Base-by-base conservation (phyloP, 208 protist genomes). In the Crithidia bombi region DNA sequence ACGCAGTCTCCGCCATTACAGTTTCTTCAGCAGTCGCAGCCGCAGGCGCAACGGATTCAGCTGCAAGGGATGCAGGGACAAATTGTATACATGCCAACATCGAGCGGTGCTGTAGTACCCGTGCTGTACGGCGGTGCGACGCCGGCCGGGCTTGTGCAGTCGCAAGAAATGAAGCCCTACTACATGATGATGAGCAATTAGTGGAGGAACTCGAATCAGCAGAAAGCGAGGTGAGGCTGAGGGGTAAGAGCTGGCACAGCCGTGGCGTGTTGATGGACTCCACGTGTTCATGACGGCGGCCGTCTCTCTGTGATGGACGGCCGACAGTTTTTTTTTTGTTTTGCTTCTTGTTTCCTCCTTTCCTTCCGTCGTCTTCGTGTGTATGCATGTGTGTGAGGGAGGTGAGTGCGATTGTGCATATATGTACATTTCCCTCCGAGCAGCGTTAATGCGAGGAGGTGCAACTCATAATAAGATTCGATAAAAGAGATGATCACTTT, bases 71-170 rank as follows among this genome's bases (percentile, higher is more conserved):
- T 52, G 5, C 51, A 69, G 35, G 58, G 52, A 19, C 58, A 75
- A 23, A 36, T 75, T 17, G 32, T 75, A 26, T 75, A 68, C 35
- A 38, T 75, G 58, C 69, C 61, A 28, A 39, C 52, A 3, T 3
- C 69, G 26, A 75, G 50, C 61, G 69, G 69, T 23, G 43, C 69
- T 21, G 35, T 75, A 21, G 32, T 75, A 61, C 69, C 69, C 32
- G 51, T 68, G 2, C 32, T 75, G 49, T 75, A 46, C 61, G 32
- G 61, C 19, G 68, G 68, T 12, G 21, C 61, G 5, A 41, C 69
- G n/a, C 9, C 59, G 0, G n/a, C n/a, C 47, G 57, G 23, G n/a
- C 9, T 58, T 30, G 28, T 41, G 36, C 57, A 63, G 61, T 5
- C 46, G 2, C 58, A 57, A 21, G 47, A 41, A 32, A 54, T 75